Evolutionary conservation across 352 stramenopile species (phyloP).

Genomic region (Lagenidium giganteum): DNA sequence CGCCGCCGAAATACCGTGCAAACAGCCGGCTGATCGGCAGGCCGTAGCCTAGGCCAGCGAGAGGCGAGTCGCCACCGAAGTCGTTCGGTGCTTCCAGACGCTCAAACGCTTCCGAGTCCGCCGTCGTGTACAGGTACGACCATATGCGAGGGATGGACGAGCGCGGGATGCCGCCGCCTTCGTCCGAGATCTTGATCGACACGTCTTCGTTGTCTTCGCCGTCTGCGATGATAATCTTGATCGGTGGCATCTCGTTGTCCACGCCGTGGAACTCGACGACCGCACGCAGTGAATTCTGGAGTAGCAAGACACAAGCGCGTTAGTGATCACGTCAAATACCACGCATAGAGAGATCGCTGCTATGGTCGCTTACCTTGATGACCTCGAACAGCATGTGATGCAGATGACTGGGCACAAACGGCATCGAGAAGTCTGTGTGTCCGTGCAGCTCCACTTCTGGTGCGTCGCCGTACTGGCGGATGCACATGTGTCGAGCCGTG

Average conservation of each 20-base stretch:
- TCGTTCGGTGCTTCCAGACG: slow-evolving; percentile 84
- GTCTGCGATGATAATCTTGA: slow-evolving; percentile 99
- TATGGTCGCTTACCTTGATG: slow-evolving; percentile 93
- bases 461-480: slow-evolving; percentile 98
- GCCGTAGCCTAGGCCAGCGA: slow-evolving; percentile 96
- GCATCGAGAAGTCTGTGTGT: slow-evolving; percentile 98
- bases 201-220: slow-evolving; percentile 99
- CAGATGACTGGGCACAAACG: slow-evolving; percentile 93
- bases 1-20: slow-evolving; percentile 98
- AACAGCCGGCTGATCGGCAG: slow-evolving; percentile 96
- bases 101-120: slow-evolving; percentile 92
- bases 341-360: slow-evolving; percentile 13
- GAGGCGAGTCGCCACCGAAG: slow-evolving; percentile 83
- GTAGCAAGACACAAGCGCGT: too few relatives aligned
- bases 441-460: slow-evolving; percentile 98
- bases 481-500: slow-evolving; percentile 98
- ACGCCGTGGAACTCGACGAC: slow-evolving; percentile 97
- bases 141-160: slow-evolving; percentile 98
- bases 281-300: slow-evolving; percentile 98
- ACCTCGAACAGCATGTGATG: slow-evolving; percentile 99
- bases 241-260: slow-evolving; percentile 97
- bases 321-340: background rate
- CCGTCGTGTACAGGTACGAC: slow-evolving; percentile 99
- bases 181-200: slow-evolving; percentile 99
- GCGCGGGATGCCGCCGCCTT: slow-evolving; percentile 98